Percentiles rank a stretch among this genome's conserved stretches.
These are phyloP conservation scores for Chalciporus pseudorubinellus DNA, from an alignment of 768 basidiomycete genomes.

Conservation along the genomic window DNA sequence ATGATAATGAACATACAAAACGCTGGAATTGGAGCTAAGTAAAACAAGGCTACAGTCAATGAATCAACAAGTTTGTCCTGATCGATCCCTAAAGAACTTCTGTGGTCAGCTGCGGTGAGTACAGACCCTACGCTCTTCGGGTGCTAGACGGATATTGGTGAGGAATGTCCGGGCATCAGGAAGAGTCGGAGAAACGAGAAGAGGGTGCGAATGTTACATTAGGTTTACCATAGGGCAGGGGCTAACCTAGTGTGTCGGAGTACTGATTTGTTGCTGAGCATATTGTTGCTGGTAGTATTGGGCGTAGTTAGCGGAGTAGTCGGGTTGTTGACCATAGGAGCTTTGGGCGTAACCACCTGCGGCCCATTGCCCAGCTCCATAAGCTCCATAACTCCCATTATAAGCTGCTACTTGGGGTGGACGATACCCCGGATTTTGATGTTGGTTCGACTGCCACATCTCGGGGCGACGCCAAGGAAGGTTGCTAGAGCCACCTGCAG, in stretches of 20 bases:
- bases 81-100: slow-evolving; percentile 31
- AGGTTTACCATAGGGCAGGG: slow-evolving; percentile 26
- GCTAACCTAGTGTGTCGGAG: slow-evolving; percentile 33
- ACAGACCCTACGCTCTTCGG: slow-evolving; percentile 28
- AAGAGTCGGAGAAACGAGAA: slow-evolving; percentile 15
- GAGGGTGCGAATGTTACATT: slow-evolving; percentile 15
- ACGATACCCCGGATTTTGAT: slow-evolving; percentile 59
- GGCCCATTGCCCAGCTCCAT: slow-evolving; percentile 40
- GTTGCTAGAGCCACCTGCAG: slow-evolving; percentile 67
- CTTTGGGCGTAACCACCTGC: slow-evolving; percentile 32
- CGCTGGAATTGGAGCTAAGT: slow-evolving; percentile 18
- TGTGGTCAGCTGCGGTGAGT: slow-evolving; percentile 36
- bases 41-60: slow-evolving; percentile 27
- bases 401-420: slow-evolving; percentile 59
- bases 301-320: slow-evolving; percentile 76
- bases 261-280: slow-evolving; percentile 65
- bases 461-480: slow-evolving; percentile 93
- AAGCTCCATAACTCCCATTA: slow-evolving; percentile 45
- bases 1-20: slow-evolving; percentile 7
- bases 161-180: slow-evolving; percentile 17
- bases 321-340: slow-evolving; percentile 47
- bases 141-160: slow-evolving; percentile 20
- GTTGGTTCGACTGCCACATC: slow-evolving; percentile 68
- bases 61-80: slow-evolving; percentile 27
- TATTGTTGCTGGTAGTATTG: slow-evolving; percentile 90